A percentile compares a stretch with the other conserved stretches of the same genome.
phyloP scores from a whole-genome alignment of 208 protist genomes.

The Acanthamoeba lenticulata region DNA sequence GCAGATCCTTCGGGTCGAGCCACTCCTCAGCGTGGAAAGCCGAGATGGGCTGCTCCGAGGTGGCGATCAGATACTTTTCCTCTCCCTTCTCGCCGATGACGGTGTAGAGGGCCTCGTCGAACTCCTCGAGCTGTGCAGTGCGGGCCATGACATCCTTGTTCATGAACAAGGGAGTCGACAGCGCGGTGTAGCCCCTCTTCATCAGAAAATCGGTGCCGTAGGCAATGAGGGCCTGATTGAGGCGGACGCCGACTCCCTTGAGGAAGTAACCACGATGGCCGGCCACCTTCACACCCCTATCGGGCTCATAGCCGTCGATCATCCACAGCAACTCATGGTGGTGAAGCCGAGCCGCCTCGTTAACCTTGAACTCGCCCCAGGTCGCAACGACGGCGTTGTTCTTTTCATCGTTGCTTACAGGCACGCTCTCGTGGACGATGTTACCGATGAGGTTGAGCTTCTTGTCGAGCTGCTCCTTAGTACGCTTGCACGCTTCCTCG shows the following conservation, averaged over 20 bases:
- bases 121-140: slow-evolving; percentile 92
- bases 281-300: slow-evolving; percentile 89
- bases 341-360: slow-evolving; percentile 58
- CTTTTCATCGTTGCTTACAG: slow-evolving; percentile 93
- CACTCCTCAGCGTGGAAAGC: slow-evolving; percentile 96
- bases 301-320: slow-evolving; percentile 78
- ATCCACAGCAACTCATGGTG: slow-evolving; percentile 81
- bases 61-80: slow-evolving; percentile 99
- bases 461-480: slow-evolving; percentile 80
- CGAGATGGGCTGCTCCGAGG: slow-evolving; percentile 99
- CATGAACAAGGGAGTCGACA: slow-evolving; percentile 99
- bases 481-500: slow-evolving; percentile 64
- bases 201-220: slow-evolving; percentile 97
- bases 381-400: neutral
- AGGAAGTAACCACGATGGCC: slow-evolving; percentile 98
- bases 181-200: slow-evolving; percentile 92
- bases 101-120: slow-evolving; percentile 99
- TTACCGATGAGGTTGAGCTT: slow-evolving; percentile 94
- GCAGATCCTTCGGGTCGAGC: slow-evolving; percentile 90
- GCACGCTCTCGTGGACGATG: slow-evolving; percentile 96
- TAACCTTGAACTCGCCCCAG: slow-evolving; percentile 72
- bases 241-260: slow-evolving; percentile 95
- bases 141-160: slow-evolving; percentile 97
- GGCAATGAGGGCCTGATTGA: slow-evolving; percentile 98
- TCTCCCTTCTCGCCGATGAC: slow-evolving; percentile 92